Base-by-base conservation (phyloP, 495 filamentous ascomycete species). In the Podospora conica region DNA sequence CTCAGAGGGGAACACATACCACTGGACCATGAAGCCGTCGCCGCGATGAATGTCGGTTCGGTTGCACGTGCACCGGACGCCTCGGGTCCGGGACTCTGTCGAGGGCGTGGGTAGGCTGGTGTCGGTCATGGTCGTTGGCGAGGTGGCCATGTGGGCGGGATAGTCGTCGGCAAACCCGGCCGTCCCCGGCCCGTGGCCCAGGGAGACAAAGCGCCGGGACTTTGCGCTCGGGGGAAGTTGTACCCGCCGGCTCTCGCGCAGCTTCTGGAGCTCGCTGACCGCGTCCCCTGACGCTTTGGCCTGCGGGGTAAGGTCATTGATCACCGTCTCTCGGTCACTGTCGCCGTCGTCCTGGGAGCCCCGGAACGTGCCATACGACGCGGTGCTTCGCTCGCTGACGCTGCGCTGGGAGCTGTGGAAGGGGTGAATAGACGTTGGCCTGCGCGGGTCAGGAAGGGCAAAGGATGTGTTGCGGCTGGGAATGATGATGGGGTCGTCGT, bases 1-100 rank as follows among this genome's bases (percentile, higher is more conserved):
- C 3, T 12, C 9, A 23, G 12, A 29, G 31, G 22, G 55, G 68
- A 65, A 33, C 56, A 21, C 82, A 66, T 81, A 92, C 90, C 90
- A 97, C 79, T 93, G 90, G 69, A 97, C 88, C 88, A 96, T 88
- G 60, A 90, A 83, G 65, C 85, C 87, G 64, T 88, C 86, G 65
- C 86, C 85, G 31, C 70, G 68, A 55, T 75, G 72, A 66, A 69
- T 72, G 53, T 74, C 75, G 53, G 69, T 67, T 65, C 84, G 78
- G 40, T 85, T 85, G 78, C 92, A 96, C 22, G 92, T 77, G 71
- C 92, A 96, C 62, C 91, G 85, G 4, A 91, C 89, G 18, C 75
- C 53, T 79, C 84, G 77, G 76, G 86, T 65, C 76, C 80, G 68
- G 78, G 81, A 66, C 48, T 86, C 84, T 33, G 84, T 86, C 67